Base-by-base conservation (phyloP, 768 basidiomycete species). In the Suillus americanus region DNA sequence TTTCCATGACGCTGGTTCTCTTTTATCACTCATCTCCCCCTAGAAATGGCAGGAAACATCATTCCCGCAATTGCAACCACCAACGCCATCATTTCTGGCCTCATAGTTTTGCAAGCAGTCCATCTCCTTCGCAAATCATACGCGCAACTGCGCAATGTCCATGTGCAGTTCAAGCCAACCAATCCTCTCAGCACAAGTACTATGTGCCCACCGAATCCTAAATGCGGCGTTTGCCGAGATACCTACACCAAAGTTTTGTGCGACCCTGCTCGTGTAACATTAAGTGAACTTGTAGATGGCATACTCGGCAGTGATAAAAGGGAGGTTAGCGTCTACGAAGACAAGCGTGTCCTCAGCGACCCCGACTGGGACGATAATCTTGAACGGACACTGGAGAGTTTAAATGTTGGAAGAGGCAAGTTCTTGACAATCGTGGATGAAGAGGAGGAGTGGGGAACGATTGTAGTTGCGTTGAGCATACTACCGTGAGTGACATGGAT, bases 11-110 rank as follows among this genome's bases (percentile, higher is more conserved):
- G 28, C 55, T 55, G 6, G 41, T 48, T 43, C 16, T 23, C 23
- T 1, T 3, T 45, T 10, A 2, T 3, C 5, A 35, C 23, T 45
- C 37, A n/a, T 35, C 43, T 16, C 35, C 18, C 4, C 46, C 5
- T n/a, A 97, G 96, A 98, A 78, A 99, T 98, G 94, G 97, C 97
- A 0, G 97, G 97, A 12, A 99, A 99, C 77, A 99, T 99, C 71
- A 99, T 99, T 67, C 97, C 97, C 7, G 97, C 97, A 1, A 99
- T 99, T 70, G 97, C 97, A 5, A 99, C 97, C 4, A 99, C 97
- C 28, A 99, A 99, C 74, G 97, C 97, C 12, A 93, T 99, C 75
- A 88, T 99, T 68, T 91, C 97, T 0, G 97, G 97, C 0, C 81
- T 97, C 45, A 95, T 99, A 72, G 95, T 99, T 28, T 83, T 98